phyloP scores from a whole-genome alignment of 805 yeast species.

The Candida tibetensis region DNA sequence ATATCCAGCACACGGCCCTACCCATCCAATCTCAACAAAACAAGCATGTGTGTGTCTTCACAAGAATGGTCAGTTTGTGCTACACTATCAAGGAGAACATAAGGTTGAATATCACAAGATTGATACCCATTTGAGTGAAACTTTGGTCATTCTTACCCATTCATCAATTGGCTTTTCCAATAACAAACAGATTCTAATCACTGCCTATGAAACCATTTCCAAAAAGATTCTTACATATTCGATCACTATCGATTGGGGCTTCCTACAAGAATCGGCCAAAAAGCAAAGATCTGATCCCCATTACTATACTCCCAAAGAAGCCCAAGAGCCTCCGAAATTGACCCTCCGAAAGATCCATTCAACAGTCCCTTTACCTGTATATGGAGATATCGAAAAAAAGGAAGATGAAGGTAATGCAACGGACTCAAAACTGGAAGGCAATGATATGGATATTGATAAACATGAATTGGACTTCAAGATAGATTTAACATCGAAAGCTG shows the following conservation, averaged over 20 bases:
- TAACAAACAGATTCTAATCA: constrained; percentile 45
- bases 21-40: constrained; percentile 66
- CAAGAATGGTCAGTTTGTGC: constrained; percentile 54
- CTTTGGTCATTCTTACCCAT: constrained; percentile 17
- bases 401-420: constrained; percentile 1
- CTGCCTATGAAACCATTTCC: constrained; percentile 37
- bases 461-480: neutral
- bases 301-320: constrained; percentile 48
- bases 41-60: constrained; percentile 71
- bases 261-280: constrained; percentile 44
- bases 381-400: constrained; percentile 10
- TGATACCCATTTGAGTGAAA: constrained; percentile 27
- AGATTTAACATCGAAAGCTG: neutral
- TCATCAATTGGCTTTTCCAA: constrained; percentile 54
- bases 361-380: constrained; percentile 22
- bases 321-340: constrained; percentile 41
- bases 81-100: constrained; percentile 65
- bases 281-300: constrained; percentile 46
- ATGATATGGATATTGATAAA: constrained; percentile 15
- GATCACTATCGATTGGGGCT: constrained; percentile 56
- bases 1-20: constrained; percentile 55
- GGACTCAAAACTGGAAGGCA: constrained; percentile 10
- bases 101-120: constrained; percentile 54
- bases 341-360: constrained; percentile 31
- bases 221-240: constrained; percentile 40